These are phyloP conservation scores for Fusarium nematophilum DNA, from an alignment of 2,329 filamentous ascomycete species.

Conservation along the genomic window DNA sequence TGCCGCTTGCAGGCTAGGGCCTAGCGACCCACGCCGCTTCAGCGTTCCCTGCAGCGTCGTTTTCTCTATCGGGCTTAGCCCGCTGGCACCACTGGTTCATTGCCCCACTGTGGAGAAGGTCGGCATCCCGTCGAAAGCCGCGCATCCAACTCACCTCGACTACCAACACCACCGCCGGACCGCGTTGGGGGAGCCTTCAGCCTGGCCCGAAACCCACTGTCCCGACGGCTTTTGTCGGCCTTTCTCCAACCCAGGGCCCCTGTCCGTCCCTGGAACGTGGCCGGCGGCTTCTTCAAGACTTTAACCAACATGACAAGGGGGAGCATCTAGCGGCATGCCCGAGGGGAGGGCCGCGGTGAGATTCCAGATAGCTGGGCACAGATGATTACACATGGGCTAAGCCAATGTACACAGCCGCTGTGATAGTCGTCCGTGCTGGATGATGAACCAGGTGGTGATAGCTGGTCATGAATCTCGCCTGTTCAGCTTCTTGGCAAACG, in stretches of 20 bases:
- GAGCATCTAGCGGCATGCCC: too few relatives aligned
- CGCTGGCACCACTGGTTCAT: background rate
- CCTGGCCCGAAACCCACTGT: background rate
- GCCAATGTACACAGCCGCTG: too few relatives aligned
- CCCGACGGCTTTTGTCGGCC: slow-evolving; percentile 5
- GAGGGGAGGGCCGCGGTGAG: too few relatives aligned
- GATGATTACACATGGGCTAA: too few relatives aligned
- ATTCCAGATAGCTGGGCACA: too few relatives aligned
- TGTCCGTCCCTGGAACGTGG: background rate
- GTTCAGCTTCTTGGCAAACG: slow-evolving; percentile 8
- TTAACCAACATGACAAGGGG: too few relatives aligned
- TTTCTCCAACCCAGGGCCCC: slow-evolving; percentile 3
- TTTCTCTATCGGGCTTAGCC: slow-evolving; percentile 1
- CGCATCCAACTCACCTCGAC: background rate
- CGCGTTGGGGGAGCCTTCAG: background rate
- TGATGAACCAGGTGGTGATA: too few relatives aligned
- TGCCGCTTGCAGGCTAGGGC: slow-evolving; percentile 17
- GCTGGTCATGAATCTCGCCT: too few relatives aligned
- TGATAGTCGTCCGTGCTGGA: too few relatives aligned
- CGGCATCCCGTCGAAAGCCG: slow-evolving; percentile 27
- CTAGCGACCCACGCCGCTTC: background rate
- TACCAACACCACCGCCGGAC: background rate
- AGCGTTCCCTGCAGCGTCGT: background rate
- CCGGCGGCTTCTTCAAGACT: background rate
- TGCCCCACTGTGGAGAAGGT: slow-evolving; percentile 15